Evolutionary conservation across 2,329 filamentous ascomycete species (phyloP).

Genomic region (Calonectria henricotiae): DNA sequence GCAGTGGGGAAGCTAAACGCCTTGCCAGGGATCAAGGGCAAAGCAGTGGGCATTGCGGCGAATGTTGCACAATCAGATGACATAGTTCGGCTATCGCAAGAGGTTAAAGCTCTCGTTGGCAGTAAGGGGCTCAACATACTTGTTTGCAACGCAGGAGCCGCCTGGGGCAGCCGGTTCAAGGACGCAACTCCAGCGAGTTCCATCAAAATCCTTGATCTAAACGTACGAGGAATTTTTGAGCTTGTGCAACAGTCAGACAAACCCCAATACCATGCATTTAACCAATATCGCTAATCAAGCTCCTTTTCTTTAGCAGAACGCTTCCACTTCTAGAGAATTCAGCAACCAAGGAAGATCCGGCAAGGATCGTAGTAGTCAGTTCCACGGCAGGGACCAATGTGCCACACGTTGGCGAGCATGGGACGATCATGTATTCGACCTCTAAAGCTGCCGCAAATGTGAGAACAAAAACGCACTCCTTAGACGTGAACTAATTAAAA

Average conservation of each 20-base stretch:
- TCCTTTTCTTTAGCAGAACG: constrained; percentile 42
- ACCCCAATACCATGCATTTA: background rate
- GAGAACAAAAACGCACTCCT: constrained; percentile 30
- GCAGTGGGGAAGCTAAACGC: constrained; percentile 78
- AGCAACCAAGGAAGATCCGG: constrained; percentile 64
- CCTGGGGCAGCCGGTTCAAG: constrained; percentile 79
- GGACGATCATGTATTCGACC: constrained; percentile 77
- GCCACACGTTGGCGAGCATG: constrained; percentile 73
- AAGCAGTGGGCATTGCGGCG: constrained; percentile 76
- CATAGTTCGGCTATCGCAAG: constrained; percentile 72
- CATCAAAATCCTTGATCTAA: constrained; percentile 79
- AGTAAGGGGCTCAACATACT: constrained; percentile 75
- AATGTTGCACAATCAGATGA: constrained; percentile 76
- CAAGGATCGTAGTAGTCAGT: constrained; percentile 77
- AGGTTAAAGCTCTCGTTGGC: constrained; percentile 72
- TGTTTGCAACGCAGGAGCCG: constrained; percentile 81
- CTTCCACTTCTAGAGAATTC: constrained; percentile 64
- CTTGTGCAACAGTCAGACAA: constrained; percentile 72
- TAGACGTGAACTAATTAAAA: background rate
- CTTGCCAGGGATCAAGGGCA: constrained; percentile 71
- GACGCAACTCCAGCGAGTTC: constrained; percentile 74
- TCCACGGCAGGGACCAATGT: constrained; percentile 78
- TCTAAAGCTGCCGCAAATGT: constrained; percentile 76
- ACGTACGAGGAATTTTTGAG: constrained; percentile 81
- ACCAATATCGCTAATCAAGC: background rate